Conservation (phyloP, 768 basidiomycete species). For the Daedalea quercina region DNA sequence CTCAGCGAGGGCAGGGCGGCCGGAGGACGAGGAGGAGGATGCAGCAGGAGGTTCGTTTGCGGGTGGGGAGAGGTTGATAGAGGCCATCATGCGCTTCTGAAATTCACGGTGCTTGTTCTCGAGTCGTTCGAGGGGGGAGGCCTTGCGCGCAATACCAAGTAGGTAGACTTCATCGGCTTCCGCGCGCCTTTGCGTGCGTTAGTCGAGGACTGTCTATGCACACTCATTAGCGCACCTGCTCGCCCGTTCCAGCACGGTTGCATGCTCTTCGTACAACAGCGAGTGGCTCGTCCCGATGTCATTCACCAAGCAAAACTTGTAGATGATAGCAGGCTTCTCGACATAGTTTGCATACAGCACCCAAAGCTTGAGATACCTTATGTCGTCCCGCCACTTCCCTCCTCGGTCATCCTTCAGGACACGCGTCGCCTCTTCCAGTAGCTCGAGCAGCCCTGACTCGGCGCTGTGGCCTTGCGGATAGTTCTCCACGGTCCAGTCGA, state of each 20-base stretch:
- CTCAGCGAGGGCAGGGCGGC: constrained; percentile 40
- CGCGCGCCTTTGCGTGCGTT: constrained; percentile 46
- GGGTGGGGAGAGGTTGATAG: constrained; percentile 30
- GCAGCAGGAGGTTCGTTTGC: constrained; percentile 26
- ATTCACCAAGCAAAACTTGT: constrained; percentile 82
- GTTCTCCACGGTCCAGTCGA: constrained; percentile 90
- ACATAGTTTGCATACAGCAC: constrained; percentile 89
- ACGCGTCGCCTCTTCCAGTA: constrained; percentile 88
- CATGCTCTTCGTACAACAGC: constrained; percentile 89
- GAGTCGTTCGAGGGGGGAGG: constrained; percentile 74
- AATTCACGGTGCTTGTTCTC: constrained; percentile 78
- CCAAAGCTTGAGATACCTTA: constrained; percentile 92
- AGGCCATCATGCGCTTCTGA: constrained; percentile 83
- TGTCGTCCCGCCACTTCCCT: constrained; percentile 68
- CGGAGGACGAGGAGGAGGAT: constrained; percentile 27
- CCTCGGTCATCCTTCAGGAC: constrained; percentile 72
- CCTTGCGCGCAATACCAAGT: constrained; percentile 84
- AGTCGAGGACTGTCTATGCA: not conserved
- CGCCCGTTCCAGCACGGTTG: constrained; percentile 74
- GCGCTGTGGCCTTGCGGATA: constrained; percentile 90
- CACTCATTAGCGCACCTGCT: constrained; percentile 50
- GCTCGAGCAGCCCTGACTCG: constrained; percentile 84
- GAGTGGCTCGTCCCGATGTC: constrained; percentile 83
- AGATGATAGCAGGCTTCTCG: constrained; percentile 84
- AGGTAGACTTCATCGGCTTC: constrained; percentile 87